phyloP scores from a whole-genome alignment of 768 basidiomycete genomes.

The Suillus clintonianus region DNA sequence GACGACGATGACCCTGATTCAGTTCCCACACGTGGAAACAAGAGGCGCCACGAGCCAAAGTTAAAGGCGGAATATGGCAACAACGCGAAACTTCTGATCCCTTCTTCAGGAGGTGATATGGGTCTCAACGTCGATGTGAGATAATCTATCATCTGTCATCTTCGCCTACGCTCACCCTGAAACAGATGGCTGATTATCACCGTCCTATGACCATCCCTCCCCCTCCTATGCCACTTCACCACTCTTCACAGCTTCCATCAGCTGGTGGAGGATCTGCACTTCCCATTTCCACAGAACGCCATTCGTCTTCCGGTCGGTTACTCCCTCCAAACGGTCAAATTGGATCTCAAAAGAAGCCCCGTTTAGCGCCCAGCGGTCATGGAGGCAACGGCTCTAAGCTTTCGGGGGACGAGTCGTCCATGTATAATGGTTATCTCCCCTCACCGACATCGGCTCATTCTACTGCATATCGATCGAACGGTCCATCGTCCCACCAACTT shows the following conservation, averaged over 20 bases:
- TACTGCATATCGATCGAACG: slow-evolving; percentile 29
- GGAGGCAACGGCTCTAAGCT: slow-evolving; percentile 26
- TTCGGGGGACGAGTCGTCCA: slow-evolving; percentile 26
- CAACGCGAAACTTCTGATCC: slow-evolving; percentile 18
- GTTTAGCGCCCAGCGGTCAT: slow-evolving; percentile 26
- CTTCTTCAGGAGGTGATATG: slow-evolving; percentile 19
- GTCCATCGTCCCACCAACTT: slow-evolving; percentile 27
- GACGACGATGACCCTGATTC: slow-evolving; percentile 40
- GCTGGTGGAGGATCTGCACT: slow-evolving; percentile 25
- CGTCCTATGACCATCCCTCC: slow-evolving; percentile 35
- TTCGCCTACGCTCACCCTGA: slow-evolving; percentile 2
- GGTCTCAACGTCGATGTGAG: slow-evolving; percentile 27
- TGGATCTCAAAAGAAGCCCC: slow-evolving; percentile 29
- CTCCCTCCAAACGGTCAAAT: slow-evolving; percentile 26
- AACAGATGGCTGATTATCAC: slow-evolving; percentile 33
- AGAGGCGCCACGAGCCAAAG: slow-evolving; percentile 27
- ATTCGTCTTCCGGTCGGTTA: slow-evolving; percentile 32
- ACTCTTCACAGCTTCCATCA: slow-evolving; percentile 26
- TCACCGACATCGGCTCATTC: slow-evolving; percentile 32
- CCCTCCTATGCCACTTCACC: slow-evolving; percentile 32
- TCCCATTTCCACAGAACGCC: slow-evolving; percentile 35
- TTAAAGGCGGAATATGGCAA: slow-evolving; percentile 29
- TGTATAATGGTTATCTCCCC: slow-evolving; percentile 33
- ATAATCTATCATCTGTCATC: not conserved
- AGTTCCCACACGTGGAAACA: slow-evolving; percentile 14